Conservation (phyloP, 179 eudicot genomes). For the Camellia oleifera region DNA sequence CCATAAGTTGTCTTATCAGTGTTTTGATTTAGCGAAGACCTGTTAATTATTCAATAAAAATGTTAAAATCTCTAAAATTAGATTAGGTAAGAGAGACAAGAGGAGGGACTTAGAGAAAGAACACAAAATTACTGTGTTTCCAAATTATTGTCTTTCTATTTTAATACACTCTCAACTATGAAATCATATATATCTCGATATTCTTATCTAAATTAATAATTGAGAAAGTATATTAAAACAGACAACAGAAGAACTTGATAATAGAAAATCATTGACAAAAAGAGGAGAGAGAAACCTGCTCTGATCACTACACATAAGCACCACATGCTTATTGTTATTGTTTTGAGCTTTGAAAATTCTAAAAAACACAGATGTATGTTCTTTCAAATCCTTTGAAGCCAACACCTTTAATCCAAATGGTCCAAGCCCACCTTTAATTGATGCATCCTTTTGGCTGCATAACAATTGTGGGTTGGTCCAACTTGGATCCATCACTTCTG, state of each 20-base stretch:
- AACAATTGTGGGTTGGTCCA: slow-evolving; percentile 51
- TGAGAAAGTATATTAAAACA: no score
- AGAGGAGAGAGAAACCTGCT: slow-evolving; percentile 32
- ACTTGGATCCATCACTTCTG: slow-evolving; percentile 39
- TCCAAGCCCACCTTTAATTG: slow-evolving; percentile 49
- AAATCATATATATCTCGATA: no score
- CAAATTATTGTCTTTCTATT: no score
- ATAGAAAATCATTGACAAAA: no score
- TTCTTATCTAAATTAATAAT: no score
- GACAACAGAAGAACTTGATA: no score
- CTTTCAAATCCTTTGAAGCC: slow-evolving; percentile 48
- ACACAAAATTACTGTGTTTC: no score
- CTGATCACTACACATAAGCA: slow-evolving; percentile 67
- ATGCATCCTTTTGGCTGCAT: slow-evolving; percentile 43
- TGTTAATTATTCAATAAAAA: slow-evolving; percentile 9
- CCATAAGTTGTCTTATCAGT: slow-evolving; percentile 56
- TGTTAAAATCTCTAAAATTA: slow-evolving; percentile 9
- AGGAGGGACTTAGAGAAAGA: background rate
- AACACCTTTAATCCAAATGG: slow-evolving; percentile 59
- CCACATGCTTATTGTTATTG: slow-evolving; percentile 28
- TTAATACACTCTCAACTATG: no score
- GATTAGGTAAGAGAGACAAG: background rate
- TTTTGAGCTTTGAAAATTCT: slow-evolving; percentile 38
- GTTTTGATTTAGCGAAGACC: slow-evolving; percentile 53
- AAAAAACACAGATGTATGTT: slow-evolving; percentile 55